A percentile compares a stretch with the other conserved stretches of the same genome.
These are phyloP conservation scores for Debaryomycetaceae sp. DNA, from an alignment of 1,139 yeast species.

Conservation along the genomic window DNA sequence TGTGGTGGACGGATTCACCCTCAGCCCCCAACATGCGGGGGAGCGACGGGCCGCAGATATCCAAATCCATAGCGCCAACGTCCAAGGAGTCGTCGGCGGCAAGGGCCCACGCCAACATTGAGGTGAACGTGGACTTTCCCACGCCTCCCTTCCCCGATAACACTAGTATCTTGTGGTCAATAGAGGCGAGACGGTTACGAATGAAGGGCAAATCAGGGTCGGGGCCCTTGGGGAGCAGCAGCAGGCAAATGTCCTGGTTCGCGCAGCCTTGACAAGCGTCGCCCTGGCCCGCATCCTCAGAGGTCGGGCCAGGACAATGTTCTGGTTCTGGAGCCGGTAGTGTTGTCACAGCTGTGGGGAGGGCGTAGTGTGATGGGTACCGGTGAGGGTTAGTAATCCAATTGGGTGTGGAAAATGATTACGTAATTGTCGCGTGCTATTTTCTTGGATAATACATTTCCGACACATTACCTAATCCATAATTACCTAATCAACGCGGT, in stretches of 20 bases:
- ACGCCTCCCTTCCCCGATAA: slow-evolving; percentile 98
- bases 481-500: no score
- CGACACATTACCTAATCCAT: no score
- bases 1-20: slow-evolving; percentile 78
- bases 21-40: slow-evolving; percentile 93
- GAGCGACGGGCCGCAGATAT: slow-evolving; percentile 94
- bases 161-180: slow-evolving; percentile 76
- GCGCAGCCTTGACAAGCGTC: slow-evolving; percentile 96
- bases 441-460: no score
- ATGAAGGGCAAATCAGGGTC: slow-evolving; percentile 90
- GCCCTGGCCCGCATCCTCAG: slow-evolving; percentile 84
- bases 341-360: slow-evolving; percentile 11
- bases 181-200: slow-evolving; percentile 50
- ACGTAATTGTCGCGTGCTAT: no score
- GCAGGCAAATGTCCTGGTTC: slow-evolving; percentile 79
- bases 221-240: slow-evolving; percentile 80
- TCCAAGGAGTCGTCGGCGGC: slow-evolving; percentile 83
- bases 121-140: slow-evolving; percentile 91
- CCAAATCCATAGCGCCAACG: slow-evolving; percentile 94
- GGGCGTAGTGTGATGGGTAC: no score
- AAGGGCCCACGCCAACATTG: slow-evolving; percentile 92
- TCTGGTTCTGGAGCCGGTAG: slow-evolving; percentile 66
- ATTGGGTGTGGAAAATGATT: no score
- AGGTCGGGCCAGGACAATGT: slow-evolving; percentile 98
- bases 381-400: no score